phyloP scores from a whole-genome alignment of 2,329 filamentous ascomycete species.

The Curvularia sp. region DNA sequence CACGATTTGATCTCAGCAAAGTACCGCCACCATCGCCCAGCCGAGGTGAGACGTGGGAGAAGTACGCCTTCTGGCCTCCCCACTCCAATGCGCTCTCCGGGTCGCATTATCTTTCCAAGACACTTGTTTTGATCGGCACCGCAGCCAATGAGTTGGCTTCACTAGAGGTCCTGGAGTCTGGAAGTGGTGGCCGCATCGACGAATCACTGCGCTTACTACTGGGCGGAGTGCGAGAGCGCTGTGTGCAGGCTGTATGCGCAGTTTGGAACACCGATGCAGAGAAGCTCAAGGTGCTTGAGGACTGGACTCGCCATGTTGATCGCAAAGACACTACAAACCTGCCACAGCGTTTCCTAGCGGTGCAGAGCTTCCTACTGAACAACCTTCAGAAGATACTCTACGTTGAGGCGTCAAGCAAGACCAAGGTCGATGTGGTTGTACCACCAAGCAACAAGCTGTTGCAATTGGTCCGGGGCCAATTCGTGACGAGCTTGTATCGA shows the following conservation, averaged over 20 bases:
- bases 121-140: conserved; percentile 82
- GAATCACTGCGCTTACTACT: conserved; percentile 81
- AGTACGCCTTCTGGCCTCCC: conserved; percentile 92
- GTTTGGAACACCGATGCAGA: conserved; percentile 95
- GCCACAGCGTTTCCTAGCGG: conserved; percentile 83
- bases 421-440: conserved; percentile 79
- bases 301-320: conserved; percentile 86
- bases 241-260: conserved; percentile 81
- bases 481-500: conserved; percentile 93
- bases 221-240: conserved; percentile 80
- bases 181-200: conserved; percentile 57
- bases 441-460: conserved; percentile 86
- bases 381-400: conserved; percentile 97
- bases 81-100: conserved; percentile 90
- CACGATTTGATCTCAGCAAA: conserved; percentile 80
- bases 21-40: conserved; percentile 75
- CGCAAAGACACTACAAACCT: conserved; percentile 88
- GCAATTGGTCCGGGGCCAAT: conserved; percentile 89
- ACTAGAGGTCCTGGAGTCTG: conserved; percentile 69
- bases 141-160: conserved; percentile 86
- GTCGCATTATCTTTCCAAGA: conserved; percentile 86
- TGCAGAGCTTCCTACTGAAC: conserved; percentile 79
- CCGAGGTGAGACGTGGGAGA: conserved; percentile 89
- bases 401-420: conserved; percentile 81
- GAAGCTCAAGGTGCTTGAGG: conserved; percentile 88